Evolutionary conservation across 768 basidiomycete species (phyloP), one percentile per base, ranked within the genome.

Genomic region (Russula olivacea): DNA sequence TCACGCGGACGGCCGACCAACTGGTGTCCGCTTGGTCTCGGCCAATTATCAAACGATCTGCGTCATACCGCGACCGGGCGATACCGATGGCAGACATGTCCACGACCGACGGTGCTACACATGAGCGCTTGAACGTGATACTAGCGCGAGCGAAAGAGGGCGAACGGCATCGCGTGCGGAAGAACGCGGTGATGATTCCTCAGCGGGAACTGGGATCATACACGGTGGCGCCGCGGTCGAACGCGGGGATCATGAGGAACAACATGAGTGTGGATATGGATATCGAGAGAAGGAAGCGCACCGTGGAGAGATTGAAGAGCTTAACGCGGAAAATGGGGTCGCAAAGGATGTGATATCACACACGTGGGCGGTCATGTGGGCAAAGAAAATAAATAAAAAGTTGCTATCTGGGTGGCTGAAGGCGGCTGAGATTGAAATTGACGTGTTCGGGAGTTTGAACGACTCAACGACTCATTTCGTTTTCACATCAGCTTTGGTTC

Each of bases 21-120:
- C 88, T 99, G 62, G 86, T 98, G 45, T 88, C 84, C 14, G 74
- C 78, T 7, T 96, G 93, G 93, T 91, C 90, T 34, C 82, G 93
- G 7, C 93, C 93, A 0, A 94, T 96, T 74, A 88, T 95, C 76
- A 92, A 93, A 69, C 86, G 91, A 30, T 88, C 87, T 38, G 86
- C 92, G 10, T 88, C 87, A 15, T 93, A 90, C 75, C 79, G 88
- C 19, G 87, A 91, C 71, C 79, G 87, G 30, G 78, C 87, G 38
- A 80, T 92, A 55, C 89, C 86, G 14, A 77, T 80, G 1, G 82
- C 82, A 2, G 76, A 79, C 58, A 76, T 76, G 21, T 76, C 74
- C 10, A 73, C 68, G 23, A 75, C 75, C 41, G 69, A 70, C n/a
- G 69, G 71, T 40, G 76, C 74, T 23, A 71, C 69, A 49, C 77